A percentile compares a stretch with the other conserved stretches of the same genome.
These are phyloP conservation scores for Clavispora phyllophila DNA, from an alignment of 805 yeast genomes.

Conservation along the genomic window DNA sequence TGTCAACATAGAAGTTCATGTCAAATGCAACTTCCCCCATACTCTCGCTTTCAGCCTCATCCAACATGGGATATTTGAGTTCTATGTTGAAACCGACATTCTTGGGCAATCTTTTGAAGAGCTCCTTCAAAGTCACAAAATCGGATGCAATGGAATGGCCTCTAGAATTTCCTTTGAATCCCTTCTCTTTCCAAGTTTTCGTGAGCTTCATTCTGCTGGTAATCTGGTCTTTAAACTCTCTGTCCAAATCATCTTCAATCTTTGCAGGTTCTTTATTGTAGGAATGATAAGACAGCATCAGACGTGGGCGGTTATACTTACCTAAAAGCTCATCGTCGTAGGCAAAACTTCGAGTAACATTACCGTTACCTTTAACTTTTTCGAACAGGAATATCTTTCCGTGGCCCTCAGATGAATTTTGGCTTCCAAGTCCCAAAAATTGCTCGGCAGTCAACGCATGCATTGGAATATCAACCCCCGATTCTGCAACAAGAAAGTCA, in stretches of 20 bases:
- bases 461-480: slow-evolving; percentile 96
- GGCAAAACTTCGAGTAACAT: slow-evolving; percentile 20
- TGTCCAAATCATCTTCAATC: slow-evolving; percentile 26
- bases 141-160: slow-evolving; percentile 88
- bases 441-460: slow-evolving; percentile 87
- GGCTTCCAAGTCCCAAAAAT: slow-evolving; percentile 55
- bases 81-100: slow-evolving; percentile 92
- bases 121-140: slow-evolving; percentile 82
- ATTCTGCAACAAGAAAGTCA: slow-evolving; percentile 89
- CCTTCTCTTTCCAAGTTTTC: slow-evolving; percentile 80
- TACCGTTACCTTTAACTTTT: slow-evolving; percentile 9
- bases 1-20: slow-evolving; percentile 83
- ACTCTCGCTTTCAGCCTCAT: slow-evolving; percentile 84
- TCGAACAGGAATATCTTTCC: slow-evolving; percentile 6
- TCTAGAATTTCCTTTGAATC: slow-evolving; percentile 88
- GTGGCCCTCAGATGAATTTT: slow-evolving; percentile 9
- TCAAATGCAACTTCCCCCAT: slow-evolving; percentile 83
- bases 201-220: slow-evolving; percentile 75
- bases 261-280: slow-evolving; percentile 23
- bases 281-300: slow-evolving; percentile 35
- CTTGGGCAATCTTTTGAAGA: slow-evolving; percentile 74
- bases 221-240: slow-evolving; percentile 35
- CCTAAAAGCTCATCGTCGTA: slow-evolving; percentile 34
- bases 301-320: slow-evolving; percentile 31
- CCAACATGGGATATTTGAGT: slow-evolving; percentile 91